These are phyloP conservation scores for Ophioceras dolichostomum DNA, from an alignment of 2,329 filamentous ascomycete genomes.

Conservation along the genomic window DNA sequence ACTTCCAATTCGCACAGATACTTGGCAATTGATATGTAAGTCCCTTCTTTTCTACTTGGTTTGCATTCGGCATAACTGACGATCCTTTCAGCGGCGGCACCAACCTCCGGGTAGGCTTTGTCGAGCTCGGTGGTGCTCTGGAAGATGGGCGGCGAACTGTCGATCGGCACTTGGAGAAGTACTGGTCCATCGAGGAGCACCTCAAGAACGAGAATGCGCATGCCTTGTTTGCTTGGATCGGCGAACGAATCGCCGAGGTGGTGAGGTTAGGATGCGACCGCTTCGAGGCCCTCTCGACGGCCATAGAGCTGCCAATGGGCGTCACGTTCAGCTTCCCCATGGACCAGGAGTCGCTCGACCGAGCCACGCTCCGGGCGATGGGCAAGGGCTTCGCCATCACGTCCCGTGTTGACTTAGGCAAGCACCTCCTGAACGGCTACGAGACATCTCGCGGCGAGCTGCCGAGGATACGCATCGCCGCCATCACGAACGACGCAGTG, in stretches of 20 bases:
- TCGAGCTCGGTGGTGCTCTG: slow-evolving; percentile 34
- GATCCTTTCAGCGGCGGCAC: slow-evolving; percentile 44
- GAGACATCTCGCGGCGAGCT: slow-evolving; percentile 35
- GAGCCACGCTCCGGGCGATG: slow-evolving; percentile 55
- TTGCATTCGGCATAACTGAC: slow-evolving; percentile 8
- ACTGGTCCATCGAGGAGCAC: slow-evolving; percentile 63
- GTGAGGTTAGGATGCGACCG: slow-evolving; percentile 43
- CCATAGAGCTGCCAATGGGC: slow-evolving; percentile 45
- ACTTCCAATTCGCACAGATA: slow-evolving; percentile 26
- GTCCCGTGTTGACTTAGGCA: slow-evolving; percentile 46
- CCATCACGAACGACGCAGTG: slow-evolving; percentile 73
- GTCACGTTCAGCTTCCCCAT: slow-evolving; percentile 64
- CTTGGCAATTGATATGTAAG: slow-evolving; percentile 55
- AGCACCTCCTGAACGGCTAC: slow-evolving; percentile 47
- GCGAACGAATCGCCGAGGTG: slow-evolving; percentile 62
- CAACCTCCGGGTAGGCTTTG: slow-evolving; percentile 56
- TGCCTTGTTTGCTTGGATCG: slow-evolving; percentile 72
- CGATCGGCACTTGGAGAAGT: slow-evolving; percentile 50
- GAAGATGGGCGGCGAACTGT: slow-evolving; percentile 20
- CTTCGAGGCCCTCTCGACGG: slow-evolving; percentile 26
- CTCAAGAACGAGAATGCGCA: slow-evolving; percentile 64
- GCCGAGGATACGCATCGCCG: slow-evolving; percentile 57
- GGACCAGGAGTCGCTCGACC: slow-evolving; percentile 48
- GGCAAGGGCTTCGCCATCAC: slow-evolving; percentile 58
- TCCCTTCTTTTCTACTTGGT: slow-evolving; percentile 4